phyloP scores from a whole-genome alignment of 2,329 filamentous ascomycete species.

The Scedosporium apiospermum region DNA sequence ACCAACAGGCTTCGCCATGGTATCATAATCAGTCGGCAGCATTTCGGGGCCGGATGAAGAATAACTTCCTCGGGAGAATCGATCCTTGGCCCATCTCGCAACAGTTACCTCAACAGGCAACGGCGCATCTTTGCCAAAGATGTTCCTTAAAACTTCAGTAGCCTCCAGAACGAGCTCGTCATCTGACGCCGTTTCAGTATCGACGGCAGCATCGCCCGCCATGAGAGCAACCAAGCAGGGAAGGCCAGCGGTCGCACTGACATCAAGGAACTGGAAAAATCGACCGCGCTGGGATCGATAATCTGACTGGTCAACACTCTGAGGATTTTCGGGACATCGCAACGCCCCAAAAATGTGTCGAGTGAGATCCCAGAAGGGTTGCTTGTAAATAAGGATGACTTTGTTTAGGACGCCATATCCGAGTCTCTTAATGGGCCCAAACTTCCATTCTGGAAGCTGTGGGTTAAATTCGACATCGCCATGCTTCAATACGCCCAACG shows the following conservation, averaged over 20 bases:
- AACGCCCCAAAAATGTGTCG: constrained; percentile 92
- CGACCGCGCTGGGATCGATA: constrained; percentile 75
- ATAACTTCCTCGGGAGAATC: constrained; percentile 88
- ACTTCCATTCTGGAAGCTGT: constrained; percentile 79
- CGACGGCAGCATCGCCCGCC: constrained; percentile 88
- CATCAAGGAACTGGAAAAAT: constrained; percentile 98
- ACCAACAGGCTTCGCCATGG: constrained; percentile 75
- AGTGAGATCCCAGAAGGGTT: constrained; percentile 81
- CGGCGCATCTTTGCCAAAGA: constrained; percentile 65
- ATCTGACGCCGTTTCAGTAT: constrained; percentile 71
- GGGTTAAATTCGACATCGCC: constrained; percentile 77
- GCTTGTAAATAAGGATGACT: constrained; percentile 80
- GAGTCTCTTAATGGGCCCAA: constrained; percentile 67
- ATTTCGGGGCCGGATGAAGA: constrained; percentile 84
- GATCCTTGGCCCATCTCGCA: constrained; percentile 85
- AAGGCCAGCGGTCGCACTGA: constrained; percentile 77
- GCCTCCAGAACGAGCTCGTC: constrained; percentile 72
- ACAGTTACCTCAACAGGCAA: constrained; percentile 77
- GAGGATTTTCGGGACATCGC: constrained; percentile 58
- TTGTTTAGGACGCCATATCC: constrained; percentile 96
- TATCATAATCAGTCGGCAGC: constrained; percentile 78
- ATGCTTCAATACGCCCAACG: constrained; percentile 86
- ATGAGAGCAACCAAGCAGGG: constrained; percentile 86
- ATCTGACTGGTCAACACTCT: constrained; percentile 69
- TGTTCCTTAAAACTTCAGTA: constrained; percentile 63